Evolutionary conservation across 2,329 filamentous ascomycete genomes (phyloP).

Genomic region (Ascomycota sp.): DNA sequence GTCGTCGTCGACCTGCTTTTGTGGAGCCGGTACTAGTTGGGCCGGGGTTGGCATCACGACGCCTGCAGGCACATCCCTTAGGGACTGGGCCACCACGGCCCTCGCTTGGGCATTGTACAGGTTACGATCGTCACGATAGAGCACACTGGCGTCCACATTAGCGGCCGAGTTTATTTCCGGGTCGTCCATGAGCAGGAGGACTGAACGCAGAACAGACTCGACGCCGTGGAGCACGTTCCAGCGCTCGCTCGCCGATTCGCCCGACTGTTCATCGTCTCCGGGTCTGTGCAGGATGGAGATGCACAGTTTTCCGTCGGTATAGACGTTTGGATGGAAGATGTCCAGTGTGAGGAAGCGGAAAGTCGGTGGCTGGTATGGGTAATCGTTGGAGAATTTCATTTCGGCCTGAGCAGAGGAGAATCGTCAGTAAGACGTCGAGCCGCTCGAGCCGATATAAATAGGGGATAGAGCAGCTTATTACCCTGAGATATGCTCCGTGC

Average conservation of each 20-base stretch:
- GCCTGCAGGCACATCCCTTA: constrained; percentile 57
- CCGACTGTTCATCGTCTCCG: constrained; percentile 82
- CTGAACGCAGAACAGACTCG: constrained; percentile 83
- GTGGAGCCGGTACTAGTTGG: constrained; percentile 37
- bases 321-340: constrained; percentile 87
- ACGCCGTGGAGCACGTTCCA: constrained; percentile 91
- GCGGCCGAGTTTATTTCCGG: constrained; percentile 85
- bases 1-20: constrained; percentile 43
- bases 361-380: constrained; percentile 72
- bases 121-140: constrained; percentile 54
- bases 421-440: no score
- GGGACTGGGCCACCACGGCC: constrained; percentile 51
- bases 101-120: constrained; percentile 51
- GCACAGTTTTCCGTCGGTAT: constrained; percentile 74
- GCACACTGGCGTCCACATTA: constrained; percentile 80
- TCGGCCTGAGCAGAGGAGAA: constrained; percentile 31
- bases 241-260: constrained; percentile 72
- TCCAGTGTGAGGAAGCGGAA: constrained; percentile 62
- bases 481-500: constrained; percentile 79
- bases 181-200: constrained; percentile 80
- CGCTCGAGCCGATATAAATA: no score
- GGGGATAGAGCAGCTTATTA: no score
- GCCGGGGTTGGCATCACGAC: constrained; percentile 67
- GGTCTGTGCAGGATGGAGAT: constrained; percentile 91
- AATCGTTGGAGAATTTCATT: constrained; percentile 75